Evolutionary conservation across 371 early-diverging fungal species (phyloP), one percentile per base, ranked within the genome.

Genomic region (Mortierella sp.): DNA sequence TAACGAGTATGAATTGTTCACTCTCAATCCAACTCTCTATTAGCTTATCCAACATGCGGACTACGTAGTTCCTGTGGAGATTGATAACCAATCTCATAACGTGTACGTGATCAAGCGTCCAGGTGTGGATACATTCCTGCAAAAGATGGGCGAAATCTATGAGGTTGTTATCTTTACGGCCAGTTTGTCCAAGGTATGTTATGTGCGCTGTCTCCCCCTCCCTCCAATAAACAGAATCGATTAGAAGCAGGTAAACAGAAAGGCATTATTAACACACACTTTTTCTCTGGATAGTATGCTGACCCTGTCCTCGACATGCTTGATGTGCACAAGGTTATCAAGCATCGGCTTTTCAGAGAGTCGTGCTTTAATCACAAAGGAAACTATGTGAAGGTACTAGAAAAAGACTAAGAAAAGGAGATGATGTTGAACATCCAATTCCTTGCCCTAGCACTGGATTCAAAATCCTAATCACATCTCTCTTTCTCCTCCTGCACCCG

Each of bases 141-240:
- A 88, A 65, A 85, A 89, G 69, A 88, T 97, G 88, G 97, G 95
- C 5, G 87, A 93, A 71, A 85, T 89, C 61, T 99, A 93, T 81
- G 98, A 98, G 75, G 86, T 98, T 58, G 97, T 98, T 5, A 94
- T 98, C 28, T 98, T 98, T 75, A 99, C 99, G 4, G 98, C 99
- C 6, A 92, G 93, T 84, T 83, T 97, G 63, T 89, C 97, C 65
- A 97, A 95, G 91, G 96, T 96, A 87, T 64, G 37, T 25, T 1
- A 1, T 45, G 9, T 37, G n/a, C 7, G 28, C 1, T 15, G 19
- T 0, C 30, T 29, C 16, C 44, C 23, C 5, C 21, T 47, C 19
- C 46, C n/a, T n/a, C n/a, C n/a, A n/a, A 16, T 28, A 0, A 4
- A 7, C 29, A 5, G 58, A 26, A 2, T 9, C n/a, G 25, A 21